Base-by-base conservation (phyloP, 2,329 filamentous ascomycete species). In the Claviceps spartinae region DNA sequence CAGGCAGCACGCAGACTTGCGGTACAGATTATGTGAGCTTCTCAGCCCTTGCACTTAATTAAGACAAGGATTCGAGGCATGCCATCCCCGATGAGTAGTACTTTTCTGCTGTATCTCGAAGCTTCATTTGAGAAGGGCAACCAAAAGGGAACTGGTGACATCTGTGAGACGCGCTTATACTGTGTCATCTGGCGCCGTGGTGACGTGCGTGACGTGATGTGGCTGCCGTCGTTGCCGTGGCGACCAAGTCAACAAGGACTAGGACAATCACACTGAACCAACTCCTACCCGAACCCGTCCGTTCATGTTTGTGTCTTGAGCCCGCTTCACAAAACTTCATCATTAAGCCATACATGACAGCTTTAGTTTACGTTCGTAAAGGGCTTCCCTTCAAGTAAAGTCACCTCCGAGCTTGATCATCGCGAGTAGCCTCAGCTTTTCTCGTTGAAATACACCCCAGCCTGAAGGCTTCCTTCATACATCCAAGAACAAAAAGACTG, bases 401-500 rank as follows among this genome's bases (percentile, higher is more conserved):
- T 50, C 54, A 55, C 54, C 55, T 50, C 24, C 41, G 40, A 48
- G 49, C 51, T 54, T 37, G 30, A 50, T 56, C 47, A 53, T 49
- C 54, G 54, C 51, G 49, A 54, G 54, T 45, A 55, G 56, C 46
- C 49, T 54, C 43, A 57, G 55, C 58, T 54, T 56, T 55, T 52
- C 54, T 50, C 55, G 42, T 52, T 58, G 24, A 52, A 51, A 38
- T 50, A 47, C 30, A 14, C 30, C 51, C n/a, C 26, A 51, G 64
- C 65, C 67, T 67, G 61, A 64, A 64, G 65, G 65, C 64, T 58
- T 45, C 60, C 48, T 46, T 48, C 53, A 57, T 49, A 53, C 50
- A 52, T 52, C 50, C 52, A 51, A 45, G 51, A 45, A 45, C 14
- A 50, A 45, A 42, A 26, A 45, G 54, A 48, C 51, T 57, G 54